Evolutionary conservation across 192 early-diverging fungal species (phyloP).

Genomic region (Linnemannia hyalina): DNA sequence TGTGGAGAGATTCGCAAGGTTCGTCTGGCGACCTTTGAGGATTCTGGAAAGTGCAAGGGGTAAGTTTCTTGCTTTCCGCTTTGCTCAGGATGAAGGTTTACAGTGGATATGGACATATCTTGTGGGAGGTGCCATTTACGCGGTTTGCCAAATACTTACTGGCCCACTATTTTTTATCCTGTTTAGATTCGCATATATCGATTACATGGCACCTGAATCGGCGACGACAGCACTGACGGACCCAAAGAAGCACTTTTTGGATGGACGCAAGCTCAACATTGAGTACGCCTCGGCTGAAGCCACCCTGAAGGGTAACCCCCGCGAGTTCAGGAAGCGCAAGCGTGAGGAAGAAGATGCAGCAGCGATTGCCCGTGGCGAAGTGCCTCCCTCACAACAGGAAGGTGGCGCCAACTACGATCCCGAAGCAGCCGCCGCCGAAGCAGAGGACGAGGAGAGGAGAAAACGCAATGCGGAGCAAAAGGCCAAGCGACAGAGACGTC

Average conservation of each 20-base stretch:
- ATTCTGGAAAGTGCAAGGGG: constrained; percentile 84
- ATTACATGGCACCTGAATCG: constrained; percentile 71
- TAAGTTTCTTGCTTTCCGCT: constrained; percentile 17
- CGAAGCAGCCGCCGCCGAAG: constrained; percentile 16
- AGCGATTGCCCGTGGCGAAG: constrained; percentile 38
- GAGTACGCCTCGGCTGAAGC: constrained; percentile 80
- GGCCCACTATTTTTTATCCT: neutral
- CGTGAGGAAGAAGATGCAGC: constrained; percentile 51
- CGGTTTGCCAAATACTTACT: neutral
- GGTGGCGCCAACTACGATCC: neutral
- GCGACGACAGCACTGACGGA: constrained; percentile 74
- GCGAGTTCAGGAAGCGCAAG: constrained; percentile 65
- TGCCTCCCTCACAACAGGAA: constrained; percentile 27
- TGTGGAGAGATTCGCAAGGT: constrained; percentile 77
- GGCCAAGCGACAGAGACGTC: constrained; percentile 44
- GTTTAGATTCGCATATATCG: constrained; percentile 75
- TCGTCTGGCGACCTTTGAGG: constrained; percentile 79
- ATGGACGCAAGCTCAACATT: constrained; percentile 69
- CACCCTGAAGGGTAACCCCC: constrained; percentile 74
- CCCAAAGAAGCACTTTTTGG: constrained; percentile 66
- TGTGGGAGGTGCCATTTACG: too few species aligned
- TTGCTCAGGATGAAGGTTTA: neutral
- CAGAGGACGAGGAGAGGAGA: constrained; percentile 21
- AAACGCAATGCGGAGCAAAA: constrained; percentile 40
- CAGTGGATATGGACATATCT: neutral